phyloP scores from a whole-genome alignment of 805 yeast genomes.

The Starmerella khaoyaiensis region DNA sequence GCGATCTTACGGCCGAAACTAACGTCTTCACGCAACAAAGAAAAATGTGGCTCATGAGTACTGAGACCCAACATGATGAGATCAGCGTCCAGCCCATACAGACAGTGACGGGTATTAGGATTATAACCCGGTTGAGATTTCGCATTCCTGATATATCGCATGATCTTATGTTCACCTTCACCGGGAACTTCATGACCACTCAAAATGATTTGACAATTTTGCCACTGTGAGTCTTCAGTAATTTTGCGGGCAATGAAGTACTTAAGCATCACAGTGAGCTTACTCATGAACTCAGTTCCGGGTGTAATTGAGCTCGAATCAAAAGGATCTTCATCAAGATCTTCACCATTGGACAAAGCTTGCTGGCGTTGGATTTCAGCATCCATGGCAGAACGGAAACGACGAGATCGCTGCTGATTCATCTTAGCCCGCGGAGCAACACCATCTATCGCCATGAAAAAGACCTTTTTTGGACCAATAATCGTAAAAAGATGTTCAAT shows the following conservation, averaged over 20 bases:
- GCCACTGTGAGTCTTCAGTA: conserved; percentile 87
- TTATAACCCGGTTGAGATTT: conserved; percentile 75
- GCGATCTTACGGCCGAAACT: conserved; percentile 50
- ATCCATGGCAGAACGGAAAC: conserved; percentile 84
- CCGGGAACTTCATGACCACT: conserved; percentile 98
- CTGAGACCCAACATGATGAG: conserved; percentile 90
- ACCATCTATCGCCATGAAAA: conserved; percentile 96
- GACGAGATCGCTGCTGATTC: conserved; percentile 92
- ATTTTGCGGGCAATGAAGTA: conserved; percentile 89
- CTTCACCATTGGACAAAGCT: conserved; percentile 46
- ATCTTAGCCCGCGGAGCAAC: conserved; percentile 97
- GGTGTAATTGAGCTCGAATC: conserved; percentile 96
- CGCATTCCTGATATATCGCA: conserved; percentile 86
- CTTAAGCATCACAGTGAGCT: conserved; percentile 63
- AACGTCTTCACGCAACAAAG: conserved; percentile 91
- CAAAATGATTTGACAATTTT: conserved; percentile 68
- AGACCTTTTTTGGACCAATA: conserved; percentile 74
- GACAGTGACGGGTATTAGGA: conserved; percentile 91
- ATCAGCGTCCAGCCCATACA: conserved; percentile 96
- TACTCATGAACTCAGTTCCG: conserved; percentile 96
- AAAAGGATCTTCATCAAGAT: conserved; percentile 74
- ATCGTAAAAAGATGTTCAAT: conserved; percentile 85
- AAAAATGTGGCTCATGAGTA: conserved; percentile 94
- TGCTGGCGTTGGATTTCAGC: conserved; percentile 41
- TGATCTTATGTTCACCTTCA: conserved; percentile 97